Evolutionary conservation across 2,329 filamentous ascomycete genomes (phyloP).

Genomic region (Dactylellina sp.): DNA sequence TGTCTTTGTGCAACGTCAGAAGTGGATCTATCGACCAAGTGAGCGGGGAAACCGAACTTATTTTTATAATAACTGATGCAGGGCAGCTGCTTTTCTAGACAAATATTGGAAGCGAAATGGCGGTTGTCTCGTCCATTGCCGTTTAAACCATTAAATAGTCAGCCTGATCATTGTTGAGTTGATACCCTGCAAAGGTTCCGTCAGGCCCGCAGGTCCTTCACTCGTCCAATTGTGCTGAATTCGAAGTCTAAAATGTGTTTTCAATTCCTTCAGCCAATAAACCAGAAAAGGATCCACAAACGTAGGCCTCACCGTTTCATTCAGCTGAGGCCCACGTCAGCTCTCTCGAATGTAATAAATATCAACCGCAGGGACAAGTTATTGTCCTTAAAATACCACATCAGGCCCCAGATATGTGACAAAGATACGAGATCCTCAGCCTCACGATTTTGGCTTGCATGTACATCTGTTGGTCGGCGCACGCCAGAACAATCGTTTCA

Average conservation of each 20-base stretch:
- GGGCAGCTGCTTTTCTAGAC: too few species aligned
- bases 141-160: neutral
- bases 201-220: slow-evolving; percentile 16
- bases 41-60: neutral
- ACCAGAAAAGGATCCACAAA: slow-evolving; percentile 1
- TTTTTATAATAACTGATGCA: neutral
- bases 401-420: neutral
- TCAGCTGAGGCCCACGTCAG: neutral
- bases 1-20: slow-evolving; percentile 1
- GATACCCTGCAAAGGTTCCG: slow-evolving; percentile 2
- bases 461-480: neutral
- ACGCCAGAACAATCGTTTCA: neutral
- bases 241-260: too few species aligned
- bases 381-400: neutral
- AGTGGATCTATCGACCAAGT: neutral
- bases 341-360: neutral
- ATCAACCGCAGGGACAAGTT: neutral
- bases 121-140: neutral
- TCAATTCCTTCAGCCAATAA: neutral
- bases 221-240: too few species aligned
- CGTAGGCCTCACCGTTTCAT: too few species aligned
- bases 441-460: slow-evolving; percentile 6
- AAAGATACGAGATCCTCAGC: slow-evolving; percentile 1
- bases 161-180: neutral
- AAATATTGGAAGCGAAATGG: neutral